Percentiles rank a stretch among this genome's conserved stretches.
Evolutionary conservation across 2,329 filamentous ascomycete species (phyloP).

Genomic region (Esteya vermicola): DNA sequence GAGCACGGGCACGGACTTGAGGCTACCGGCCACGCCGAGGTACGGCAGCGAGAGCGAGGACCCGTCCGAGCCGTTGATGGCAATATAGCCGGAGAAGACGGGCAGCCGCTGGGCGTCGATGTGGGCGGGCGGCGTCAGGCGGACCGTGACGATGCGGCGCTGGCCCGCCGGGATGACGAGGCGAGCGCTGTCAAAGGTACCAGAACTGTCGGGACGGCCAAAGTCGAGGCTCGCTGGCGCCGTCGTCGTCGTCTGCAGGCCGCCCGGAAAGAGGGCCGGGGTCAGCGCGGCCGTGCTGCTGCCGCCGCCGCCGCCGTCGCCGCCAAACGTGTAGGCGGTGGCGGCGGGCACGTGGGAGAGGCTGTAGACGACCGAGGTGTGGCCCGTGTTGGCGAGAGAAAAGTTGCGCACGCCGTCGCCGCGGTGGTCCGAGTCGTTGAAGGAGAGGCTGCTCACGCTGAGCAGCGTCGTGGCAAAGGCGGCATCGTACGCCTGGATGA

Average conservation of each 20-base stretch:
- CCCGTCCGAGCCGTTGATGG: slow-evolving; percentile 28
- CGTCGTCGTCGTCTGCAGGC: slow-evolving; percentile 12
- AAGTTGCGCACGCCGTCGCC: slow-evolving; percentile 32
- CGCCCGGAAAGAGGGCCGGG: too few relatives aligned
- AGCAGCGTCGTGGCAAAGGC: slow-evolving; percentile 33
- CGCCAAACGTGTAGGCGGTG: slow-evolving; percentile 42
- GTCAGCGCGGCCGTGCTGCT: too few relatives aligned
- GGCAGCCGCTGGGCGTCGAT: slow-evolving; percentile 26
- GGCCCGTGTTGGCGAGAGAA: slow-evolving; percentile 39
- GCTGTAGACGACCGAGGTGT: slow-evolving; percentile 32
- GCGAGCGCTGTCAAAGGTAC: too few relatives aligned
- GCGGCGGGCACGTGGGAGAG: slow-evolving; percentile 34
- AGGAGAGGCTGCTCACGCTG: slow-evolving; percentile 39
- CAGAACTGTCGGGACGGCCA: too few relatives aligned
- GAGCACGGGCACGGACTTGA: neutral
- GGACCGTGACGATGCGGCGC: slow-evolving; percentile 29
- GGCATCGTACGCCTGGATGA: slow-evolving; percentile 41
- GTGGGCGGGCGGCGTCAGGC: slow-evolving; percentile 23
- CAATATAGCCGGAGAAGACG: slow-evolving; percentile 33
- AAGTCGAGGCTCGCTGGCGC: neutral
- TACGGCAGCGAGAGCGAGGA: slow-evolving; percentile 24
- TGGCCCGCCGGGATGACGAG: neutral
- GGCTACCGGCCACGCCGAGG: slow-evolving; percentile 17
- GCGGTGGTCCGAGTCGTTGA: slow-evolving; percentile 50
- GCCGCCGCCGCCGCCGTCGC: too few relatives aligned